Percentiles rank a stretch among this genome's conserved stretches.
phyloP scores from a whole-genome alignment of 495 filamentous ascomycete genomes.

The Xylaria scruposa region DNA sequence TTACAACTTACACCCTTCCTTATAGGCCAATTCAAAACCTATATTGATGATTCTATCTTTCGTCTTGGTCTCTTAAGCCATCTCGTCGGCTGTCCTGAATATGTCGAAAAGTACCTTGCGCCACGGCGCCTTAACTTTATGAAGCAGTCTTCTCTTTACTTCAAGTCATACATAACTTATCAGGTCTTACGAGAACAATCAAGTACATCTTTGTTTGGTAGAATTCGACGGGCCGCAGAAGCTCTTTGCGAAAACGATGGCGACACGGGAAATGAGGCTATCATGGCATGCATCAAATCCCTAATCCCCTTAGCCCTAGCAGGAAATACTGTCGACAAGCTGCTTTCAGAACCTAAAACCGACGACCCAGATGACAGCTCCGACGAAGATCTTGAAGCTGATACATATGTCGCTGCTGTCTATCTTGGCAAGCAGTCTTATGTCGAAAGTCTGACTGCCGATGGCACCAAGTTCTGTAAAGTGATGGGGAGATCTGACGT shows the following conservation, averaged over 20 bases:
- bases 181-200: neutral
- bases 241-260: conserved; percentile 1
- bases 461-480: neutral
- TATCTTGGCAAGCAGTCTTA: neutral
- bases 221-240: neutral
- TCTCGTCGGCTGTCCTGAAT: no score
- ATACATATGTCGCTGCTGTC: conserved; percentile 7
- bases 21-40: conserved; percentile 1
- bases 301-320: neutral
- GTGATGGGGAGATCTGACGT: neutral
- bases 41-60: neutral
- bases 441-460: neutral
- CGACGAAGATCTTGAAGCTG: conserved; percentile 5
- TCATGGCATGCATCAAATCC: neutral
- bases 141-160: no score
- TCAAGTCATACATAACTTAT: neutral
- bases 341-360: neutral
- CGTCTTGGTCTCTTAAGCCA: neutral
- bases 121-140: no score
- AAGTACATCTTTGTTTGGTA: neutral
- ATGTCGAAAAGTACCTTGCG: no score
- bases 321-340: neutral
- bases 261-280: neutral
- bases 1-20: neutral
- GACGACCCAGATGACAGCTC: neutral